Conservation (phyloP, 2,329 filamentous ascomycete species). For the Alternaria gansuensis region DNA sequence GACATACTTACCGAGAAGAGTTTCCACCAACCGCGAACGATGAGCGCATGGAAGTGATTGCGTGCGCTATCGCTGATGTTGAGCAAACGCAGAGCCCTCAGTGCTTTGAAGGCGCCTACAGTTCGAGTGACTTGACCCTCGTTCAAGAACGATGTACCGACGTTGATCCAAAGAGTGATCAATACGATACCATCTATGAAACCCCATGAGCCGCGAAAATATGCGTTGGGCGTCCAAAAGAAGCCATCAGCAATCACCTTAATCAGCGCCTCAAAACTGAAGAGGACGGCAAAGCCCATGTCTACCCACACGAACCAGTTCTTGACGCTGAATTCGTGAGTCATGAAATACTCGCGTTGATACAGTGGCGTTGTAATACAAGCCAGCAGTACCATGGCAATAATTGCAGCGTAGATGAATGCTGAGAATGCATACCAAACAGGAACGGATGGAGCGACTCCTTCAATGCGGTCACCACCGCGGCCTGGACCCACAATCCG, state of each 20-base stretch:
- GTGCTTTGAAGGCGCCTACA: conserved; percentile 95
- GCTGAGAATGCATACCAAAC: conserved; percentile 94
- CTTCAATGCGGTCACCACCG: conserved; percentile 85
- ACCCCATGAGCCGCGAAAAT: conserved; percentile 95
- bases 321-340: conserved; percentile 65
- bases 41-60: conserved; percentile 95
- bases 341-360: conserved; percentile 83
- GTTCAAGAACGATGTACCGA: conserved; percentile 80
- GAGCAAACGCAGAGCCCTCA: conserved; percentile 87
- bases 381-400: conserved; percentile 96
- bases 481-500: conserved; percentile 89
- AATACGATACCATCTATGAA: conserved; percentile 93
- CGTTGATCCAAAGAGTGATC: conserved; percentile 94
- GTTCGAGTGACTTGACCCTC: conserved; percentile 87
- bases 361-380: conserved; percentile 95
- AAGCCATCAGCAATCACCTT: conserved; percentile 96
- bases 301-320: conserved; percentile 98
- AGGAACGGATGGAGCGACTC: conserved; percentile 85
- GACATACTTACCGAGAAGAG: conserved; percentile 73
- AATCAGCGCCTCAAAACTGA: conserved; percentile 84
- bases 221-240: conserved; percentile 96
- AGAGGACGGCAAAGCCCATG: conserved; percentile 85
- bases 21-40: conserved; percentile 94
- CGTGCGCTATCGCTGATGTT: conserved; percentile 96
- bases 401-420: conserved; percentile 91